Evolutionary conservation across 768 basidiomycete species (phyloP).

Genomic region (Suillus paluster): DNA sequence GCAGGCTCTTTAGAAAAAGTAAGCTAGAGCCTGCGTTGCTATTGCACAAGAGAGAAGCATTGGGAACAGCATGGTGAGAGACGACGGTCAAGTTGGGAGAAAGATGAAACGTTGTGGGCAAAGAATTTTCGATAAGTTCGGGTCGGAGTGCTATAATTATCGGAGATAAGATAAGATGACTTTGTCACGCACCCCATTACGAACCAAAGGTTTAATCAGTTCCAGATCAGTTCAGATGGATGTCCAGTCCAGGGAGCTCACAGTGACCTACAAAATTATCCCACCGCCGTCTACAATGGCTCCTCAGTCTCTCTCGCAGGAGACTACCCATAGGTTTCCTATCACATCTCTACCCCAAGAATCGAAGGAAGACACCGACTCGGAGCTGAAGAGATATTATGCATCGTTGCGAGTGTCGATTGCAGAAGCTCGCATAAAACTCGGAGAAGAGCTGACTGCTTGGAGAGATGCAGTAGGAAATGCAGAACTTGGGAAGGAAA

Average conservation of each 20-base stretch:
- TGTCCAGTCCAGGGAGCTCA: constrained; percentile 10
- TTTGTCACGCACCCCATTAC: too few species aligned
- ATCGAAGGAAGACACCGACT: not conserved
- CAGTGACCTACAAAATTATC: constrained; percentile 25
- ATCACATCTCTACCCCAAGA: constrained; percentile 18
- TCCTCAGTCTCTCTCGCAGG: constrained; percentile 24
- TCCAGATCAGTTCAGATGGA: constrained; percentile 14
- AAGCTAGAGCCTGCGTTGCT: constrained; percentile 49
- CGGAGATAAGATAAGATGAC: constrained; percentile 28
- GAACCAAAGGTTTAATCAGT: too few species aligned
- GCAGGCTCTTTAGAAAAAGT: constrained; percentile 21
- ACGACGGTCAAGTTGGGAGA: constrained; percentile 5
- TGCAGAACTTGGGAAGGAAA: constrained; percentile 64
- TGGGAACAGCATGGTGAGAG: constrained; percentile 21
- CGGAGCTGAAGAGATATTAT: constrained; percentile 47
- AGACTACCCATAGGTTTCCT: constrained; percentile 29
- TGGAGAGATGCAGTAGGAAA: constrained; percentile 80
- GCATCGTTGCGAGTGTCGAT: constrained; percentile 51
- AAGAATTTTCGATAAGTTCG: constrained; percentile 3
- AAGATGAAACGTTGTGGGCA: not conserved
- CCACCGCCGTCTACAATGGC: constrained; percentile 24
- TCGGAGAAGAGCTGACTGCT: constrained; percentile 71
- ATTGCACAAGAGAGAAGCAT: constrained; percentile 61
- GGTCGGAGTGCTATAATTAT: constrained; percentile 20
- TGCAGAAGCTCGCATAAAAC: constrained; percentile 50